Percentiles rank a stretch among this genome's conserved stretches.
phyloP scores from a whole-genome alignment of 768 basidiomycete species.

The Boletus barrowsii region DNA sequence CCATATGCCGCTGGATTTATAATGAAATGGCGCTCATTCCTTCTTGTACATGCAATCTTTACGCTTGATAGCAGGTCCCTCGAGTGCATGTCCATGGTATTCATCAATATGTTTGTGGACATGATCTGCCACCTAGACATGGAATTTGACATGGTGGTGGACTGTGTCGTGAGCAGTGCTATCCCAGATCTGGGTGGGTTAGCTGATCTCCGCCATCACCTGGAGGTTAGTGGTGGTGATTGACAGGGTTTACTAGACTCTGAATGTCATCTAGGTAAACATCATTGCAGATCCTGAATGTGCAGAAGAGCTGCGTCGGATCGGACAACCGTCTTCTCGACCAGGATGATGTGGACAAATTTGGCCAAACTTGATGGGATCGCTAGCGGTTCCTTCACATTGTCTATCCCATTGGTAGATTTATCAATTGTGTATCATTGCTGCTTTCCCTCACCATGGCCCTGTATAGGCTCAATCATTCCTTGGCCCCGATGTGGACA shows the following conservation, averaged over 20 bases:
- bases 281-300: slow-evolving; percentile 4
- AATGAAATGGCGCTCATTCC: slow-evolving; percentile 11
- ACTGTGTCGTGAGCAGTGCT: neutral
- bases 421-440: neutral
- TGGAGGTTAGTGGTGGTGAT: neutral
- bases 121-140: neutral
- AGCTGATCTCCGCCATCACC: slow-evolving; percentile 1
- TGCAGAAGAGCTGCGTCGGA: slow-evolving; percentile 7
- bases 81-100: neutral
- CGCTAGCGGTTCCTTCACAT: slow-evolving; percentile 14
- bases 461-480: slow-evolving; percentile 3
- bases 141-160: neutral
- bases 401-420: slow-evolving; percentile 9
- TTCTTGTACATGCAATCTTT: slow-evolving; percentile 11
- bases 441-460: neutral
- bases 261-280: neutral
- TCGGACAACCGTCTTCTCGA: slow-evolving; percentile 12
- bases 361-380: slow-evolving; percentile 10
- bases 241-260: neutral
- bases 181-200: neutral
- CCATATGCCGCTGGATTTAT: slow-evolving; percentile 4
- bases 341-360: slow-evolving; percentile 11
- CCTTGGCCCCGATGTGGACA: neutral
- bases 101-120: neutral
- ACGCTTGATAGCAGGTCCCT: slow-evolving; percentile 2